These are phyloP conservation scores for Lepidium sativum DNA, from an alignment of 345 rosid species.

Conservation along the genomic window DNA sequence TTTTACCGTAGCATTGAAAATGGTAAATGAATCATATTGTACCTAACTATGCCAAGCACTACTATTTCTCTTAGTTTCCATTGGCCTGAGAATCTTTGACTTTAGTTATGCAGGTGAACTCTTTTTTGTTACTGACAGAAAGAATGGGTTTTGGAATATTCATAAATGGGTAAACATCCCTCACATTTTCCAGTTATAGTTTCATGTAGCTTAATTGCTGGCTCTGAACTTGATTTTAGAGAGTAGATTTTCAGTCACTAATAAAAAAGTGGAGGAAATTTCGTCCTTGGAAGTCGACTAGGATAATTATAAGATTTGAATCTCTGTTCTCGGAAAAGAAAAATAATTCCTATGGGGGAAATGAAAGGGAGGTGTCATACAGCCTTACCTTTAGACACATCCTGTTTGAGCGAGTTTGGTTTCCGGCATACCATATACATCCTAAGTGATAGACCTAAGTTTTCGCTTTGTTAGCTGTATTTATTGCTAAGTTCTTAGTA, in stretches of 20 bases:
- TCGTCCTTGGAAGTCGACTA: too few relatives aligned
- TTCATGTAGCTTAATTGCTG: background rate
- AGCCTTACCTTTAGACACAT: background rate
- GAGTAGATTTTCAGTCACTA: too few relatives aligned
- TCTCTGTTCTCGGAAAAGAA: background rate
- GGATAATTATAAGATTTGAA: background rate
- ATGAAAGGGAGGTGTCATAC: background rate
- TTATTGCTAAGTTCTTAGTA: background rate
- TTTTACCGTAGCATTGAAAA: background rate
- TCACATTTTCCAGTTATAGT: background rate
- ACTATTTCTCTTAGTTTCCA: background rate
- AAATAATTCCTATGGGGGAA: background rate
- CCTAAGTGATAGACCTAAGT: background rate
- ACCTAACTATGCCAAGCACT: background rate
- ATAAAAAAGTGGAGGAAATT: too few relatives aligned
- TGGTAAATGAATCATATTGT: background rate
- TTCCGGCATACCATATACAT: background rate
- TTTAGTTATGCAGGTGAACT: constrained; percentile 66
- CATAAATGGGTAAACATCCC: constrained; percentile 70
- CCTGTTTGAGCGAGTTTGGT: background rate
- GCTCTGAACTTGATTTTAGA: background rate
- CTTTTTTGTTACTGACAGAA: constrained; percentile 67
- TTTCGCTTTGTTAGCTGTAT: background rate
- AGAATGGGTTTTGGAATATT: constrained; percentile 88
- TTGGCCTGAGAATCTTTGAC: constrained; percentile 4